A percentile compares a stretch with the other conserved stretches of the same genome.
Conservation (phyloP, 2,329 filamentous ascomycete genomes). For the Colletotrichum sublineola region DNA sequence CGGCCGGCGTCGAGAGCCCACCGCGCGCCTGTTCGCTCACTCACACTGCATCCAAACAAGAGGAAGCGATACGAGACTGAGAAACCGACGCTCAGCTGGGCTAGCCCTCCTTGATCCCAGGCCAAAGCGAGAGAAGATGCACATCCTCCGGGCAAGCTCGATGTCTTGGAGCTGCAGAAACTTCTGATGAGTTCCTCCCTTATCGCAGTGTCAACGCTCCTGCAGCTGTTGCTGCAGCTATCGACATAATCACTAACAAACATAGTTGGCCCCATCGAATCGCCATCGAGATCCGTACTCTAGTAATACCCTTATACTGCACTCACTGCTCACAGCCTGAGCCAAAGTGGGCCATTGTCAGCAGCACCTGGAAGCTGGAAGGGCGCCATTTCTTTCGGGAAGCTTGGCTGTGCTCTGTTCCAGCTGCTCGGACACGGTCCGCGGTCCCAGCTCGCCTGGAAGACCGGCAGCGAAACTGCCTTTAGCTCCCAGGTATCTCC, state of each 20-base stretch:
- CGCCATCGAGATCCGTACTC: conserved; percentile 1
- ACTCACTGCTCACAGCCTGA: not conserved
- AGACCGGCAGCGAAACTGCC: conserved; percentile 22
- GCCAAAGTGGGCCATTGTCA: not conserved
- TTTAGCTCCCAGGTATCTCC: conserved; percentile 7
- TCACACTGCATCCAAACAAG: conserved; percentile 19
- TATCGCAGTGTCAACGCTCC: not conserved
- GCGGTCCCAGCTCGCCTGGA: conserved; percentile 15
- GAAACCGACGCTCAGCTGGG: conserved; percentile 19
- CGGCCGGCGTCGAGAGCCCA: conserved; percentile 13
- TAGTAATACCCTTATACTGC: not conserved
- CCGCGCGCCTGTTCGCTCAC: conserved; percentile 27
- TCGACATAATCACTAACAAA: not conserved
- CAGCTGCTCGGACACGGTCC: conserved; percentile 24
- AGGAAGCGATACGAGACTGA: conserved; percentile 35
- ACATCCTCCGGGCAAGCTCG: not conserved
- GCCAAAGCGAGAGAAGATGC: conserved; percentile 19
- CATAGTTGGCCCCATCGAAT: not conserved
- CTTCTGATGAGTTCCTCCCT: not conserved
- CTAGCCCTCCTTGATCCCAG: conserved; percentile 11
- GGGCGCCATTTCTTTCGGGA: not conserved
- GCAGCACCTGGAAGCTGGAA: not conserved
- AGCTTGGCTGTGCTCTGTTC: conserved; percentile 1
- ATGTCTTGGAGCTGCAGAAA: conserved; percentile 1
- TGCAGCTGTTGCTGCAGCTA: not conserved